These are phyloP conservation scores for Diaporthe amygdali DNA, from an alignment of 2,329 filamentous ascomycete genomes.

Conservation along the genomic window DNA sequence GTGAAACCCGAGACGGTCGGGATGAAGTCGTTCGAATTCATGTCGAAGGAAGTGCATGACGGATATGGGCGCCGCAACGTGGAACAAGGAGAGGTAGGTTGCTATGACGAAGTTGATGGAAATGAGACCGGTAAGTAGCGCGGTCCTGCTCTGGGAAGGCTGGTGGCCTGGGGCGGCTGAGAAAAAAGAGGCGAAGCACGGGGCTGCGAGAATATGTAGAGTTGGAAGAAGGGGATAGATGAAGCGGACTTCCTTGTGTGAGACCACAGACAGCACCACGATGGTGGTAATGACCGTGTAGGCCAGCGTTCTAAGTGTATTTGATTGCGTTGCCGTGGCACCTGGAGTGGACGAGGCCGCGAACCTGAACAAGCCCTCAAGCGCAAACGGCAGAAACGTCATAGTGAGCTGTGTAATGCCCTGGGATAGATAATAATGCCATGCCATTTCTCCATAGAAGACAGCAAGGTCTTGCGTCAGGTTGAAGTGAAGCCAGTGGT, in stretches of 20 bases:
- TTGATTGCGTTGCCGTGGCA: constrained; percentile 40
- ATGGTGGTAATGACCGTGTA: constrained; percentile 65
- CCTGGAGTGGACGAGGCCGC: constrained; percentile 41
- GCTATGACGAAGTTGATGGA: constrained; percentile 73
- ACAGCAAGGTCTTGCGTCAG: constrained; percentile 84
- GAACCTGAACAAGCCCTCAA: constrained; percentile 65
- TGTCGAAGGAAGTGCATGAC: constrained; percentile 78
- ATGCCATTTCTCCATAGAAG: constrained; percentile 90
- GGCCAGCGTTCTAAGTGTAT: constrained; percentile 60
- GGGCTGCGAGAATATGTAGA: constrained; percentile 81
- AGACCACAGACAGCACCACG: constrained; percentile 73
- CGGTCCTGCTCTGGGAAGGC: constrained; percentile 47
- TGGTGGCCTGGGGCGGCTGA: constrained; percentile 32
- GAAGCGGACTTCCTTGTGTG: constrained; percentile 97
- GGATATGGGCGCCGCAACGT: constrained; percentile 80
- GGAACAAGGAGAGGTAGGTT: constrained; percentile 74
- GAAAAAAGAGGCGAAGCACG: constrained; percentile 71
- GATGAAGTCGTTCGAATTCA: constrained; percentile 68
- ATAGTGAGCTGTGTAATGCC: constrained; percentile 87
- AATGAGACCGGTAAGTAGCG: constrained; percentile 63
- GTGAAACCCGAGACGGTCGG: constrained; percentile 42
- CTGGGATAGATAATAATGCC: constrained; percentile 93
- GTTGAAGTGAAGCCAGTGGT: constrained; percentile 91
- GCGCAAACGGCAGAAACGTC: constrained; percentile 78
- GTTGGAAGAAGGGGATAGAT: constrained; percentile 89